Evolutionary conservation across 768 basidiomycete genomes (phyloP).

Genomic region (Rhizopogon vinicolor): DNA sequence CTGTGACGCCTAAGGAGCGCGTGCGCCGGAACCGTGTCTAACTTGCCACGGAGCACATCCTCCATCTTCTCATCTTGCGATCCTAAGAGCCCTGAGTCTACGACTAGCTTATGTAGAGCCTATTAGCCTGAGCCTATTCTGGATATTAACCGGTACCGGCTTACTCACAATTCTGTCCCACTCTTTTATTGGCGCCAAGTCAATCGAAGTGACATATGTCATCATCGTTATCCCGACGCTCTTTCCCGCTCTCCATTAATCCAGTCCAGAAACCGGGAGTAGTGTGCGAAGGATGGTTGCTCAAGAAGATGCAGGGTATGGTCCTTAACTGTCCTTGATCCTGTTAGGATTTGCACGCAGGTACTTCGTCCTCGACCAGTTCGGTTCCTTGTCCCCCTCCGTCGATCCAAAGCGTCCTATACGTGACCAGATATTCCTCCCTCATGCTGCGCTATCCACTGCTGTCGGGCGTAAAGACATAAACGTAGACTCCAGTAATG

Average conservation of each 20-base stretch:
- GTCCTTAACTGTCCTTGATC: background rate
- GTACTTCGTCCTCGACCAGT: slow-evolving; percentile 67
- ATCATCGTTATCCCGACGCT: slow-evolving; percentile 2
- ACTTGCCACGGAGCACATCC: background rate
- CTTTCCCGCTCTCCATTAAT: slow-evolving; percentile 4
- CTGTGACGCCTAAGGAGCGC: background rate
- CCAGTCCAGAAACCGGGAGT: slow-evolving; percentile 19
- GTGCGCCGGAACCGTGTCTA: slow-evolving; percentile 3
- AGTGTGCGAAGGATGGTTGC: slow-evolving; percentile 69
- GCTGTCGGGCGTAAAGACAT: slow-evolving; percentile 72
- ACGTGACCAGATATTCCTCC: slow-evolving; percentile 64
- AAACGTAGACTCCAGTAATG: slow-evolving; percentile 70
- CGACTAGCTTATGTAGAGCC: background rate
- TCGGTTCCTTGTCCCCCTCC: slow-evolving; percentile 71
- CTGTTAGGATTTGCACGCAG: slow-evolving; percentile 77
- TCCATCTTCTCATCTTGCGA: background rate
- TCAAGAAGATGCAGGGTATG: slow-evolving; percentile 83
- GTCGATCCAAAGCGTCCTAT: slow-evolving; percentile 67
- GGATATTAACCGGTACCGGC: background rate
- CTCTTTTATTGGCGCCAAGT: background rate
- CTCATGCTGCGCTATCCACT: slow-evolving; percentile 75
- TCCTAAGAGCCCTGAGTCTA: background rate
- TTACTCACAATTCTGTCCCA: background rate
- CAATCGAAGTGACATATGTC: slow-evolving; percentile 7
- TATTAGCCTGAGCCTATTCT: background rate